phyloP scores from a whole-genome alignment of 805 yeast genomes.

The Metschnikowia santaceciliae region DNA sequence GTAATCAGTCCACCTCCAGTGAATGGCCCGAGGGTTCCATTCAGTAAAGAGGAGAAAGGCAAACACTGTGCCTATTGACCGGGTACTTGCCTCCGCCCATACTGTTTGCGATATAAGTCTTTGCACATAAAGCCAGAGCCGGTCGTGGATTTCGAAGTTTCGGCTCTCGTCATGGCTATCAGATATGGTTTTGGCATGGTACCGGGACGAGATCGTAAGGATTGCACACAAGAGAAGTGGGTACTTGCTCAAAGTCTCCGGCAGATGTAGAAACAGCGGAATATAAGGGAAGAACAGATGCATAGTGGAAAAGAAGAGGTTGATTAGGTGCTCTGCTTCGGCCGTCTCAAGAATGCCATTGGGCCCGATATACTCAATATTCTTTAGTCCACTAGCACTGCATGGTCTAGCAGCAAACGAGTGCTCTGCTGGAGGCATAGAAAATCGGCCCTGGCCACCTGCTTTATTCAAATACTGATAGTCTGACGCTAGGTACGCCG shows the following conservation, averaged over 20 bases:
- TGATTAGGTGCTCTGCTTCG: slow-evolving; percentile 57
- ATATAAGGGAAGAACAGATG: slow-evolving; percentile 90
- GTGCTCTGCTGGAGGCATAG: slow-evolving; percentile 43
- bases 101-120: slow-evolving; percentile 76
- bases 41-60: slow-evolving; percentile 85
- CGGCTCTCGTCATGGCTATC: slow-evolving; percentile 25
- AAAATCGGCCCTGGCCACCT: slow-evolving; percentile 19
- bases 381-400: slow-evolving; percentile 47
- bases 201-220: slow-evolving; percentile 74
- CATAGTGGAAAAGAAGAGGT: slow-evolving; percentile 67
- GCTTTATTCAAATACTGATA: not conserved
- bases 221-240: slow-evolving; percentile 81
- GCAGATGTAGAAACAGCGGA: slow-evolving; percentile 67
- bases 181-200: slow-evolving; percentile 53
- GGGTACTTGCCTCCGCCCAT: slow-evolving; percentile 90
- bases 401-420: slow-evolving; percentile 42
- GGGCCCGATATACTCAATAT: slow-evolving; percentile 62
- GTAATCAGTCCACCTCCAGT: slow-evolving; percentile 82
- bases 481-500: not conserved
- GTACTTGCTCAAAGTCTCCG: slow-evolving; percentile 64
- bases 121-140: slow-evolving; percentile 83
- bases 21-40: slow-evolving; percentile 95
- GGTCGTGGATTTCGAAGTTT: slow-evolving; percentile 67
- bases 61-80: slow-evolving; percentile 81
- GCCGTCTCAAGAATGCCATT: slow-evolving; percentile 54